These are phyloP conservation scores for Starmerella geochares DNA, from an alignment of 805 yeast species.

Conservation along the genomic window DNA sequence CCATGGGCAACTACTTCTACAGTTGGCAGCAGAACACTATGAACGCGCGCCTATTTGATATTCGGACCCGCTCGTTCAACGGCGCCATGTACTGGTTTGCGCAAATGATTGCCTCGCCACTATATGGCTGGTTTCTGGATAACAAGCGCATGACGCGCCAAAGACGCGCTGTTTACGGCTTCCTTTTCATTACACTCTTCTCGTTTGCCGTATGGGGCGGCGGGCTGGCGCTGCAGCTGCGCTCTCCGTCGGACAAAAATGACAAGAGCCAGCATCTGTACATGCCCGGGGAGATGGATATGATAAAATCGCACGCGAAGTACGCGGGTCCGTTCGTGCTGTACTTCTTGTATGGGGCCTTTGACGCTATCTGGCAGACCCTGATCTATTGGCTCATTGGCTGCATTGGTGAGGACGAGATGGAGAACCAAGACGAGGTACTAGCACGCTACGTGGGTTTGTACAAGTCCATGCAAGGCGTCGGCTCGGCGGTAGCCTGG, in stretches of 20 bases:
- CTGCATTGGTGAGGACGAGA: slow-evolving; percentile 31
- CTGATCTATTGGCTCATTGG: slow-evolving; percentile 52
- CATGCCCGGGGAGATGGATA: slow-evolving; percentile 23
- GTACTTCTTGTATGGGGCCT: slow-evolving; percentile 52
- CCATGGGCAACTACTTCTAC: slow-evolving; percentile 57
- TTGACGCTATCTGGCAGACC: slow-evolving; percentile 52
- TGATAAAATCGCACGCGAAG: slow-evolving; percentile 41
- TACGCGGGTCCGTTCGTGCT: slow-evolving; percentile 54
- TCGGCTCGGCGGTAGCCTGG: slow-evolving; percentile 56
- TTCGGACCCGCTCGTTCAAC: slow-evolving; percentile 53
- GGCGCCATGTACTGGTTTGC: slow-evolving; percentile 51
- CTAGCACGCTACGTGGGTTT: slow-evolving; percentile 46
- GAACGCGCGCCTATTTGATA: slow-evolving; percentile 46
- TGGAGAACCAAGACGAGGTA: slow-evolving; percentile 35
- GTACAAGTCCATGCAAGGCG: slow-evolving; percentile 55
- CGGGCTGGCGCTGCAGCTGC: slow-evolving; percentile 41
- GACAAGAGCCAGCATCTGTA: slow-evolving; percentile 30
- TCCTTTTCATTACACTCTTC: slow-evolving; percentile 32
- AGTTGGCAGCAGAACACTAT: slow-evolving; percentile 53
- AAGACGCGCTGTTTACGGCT: slow-evolving; percentile 40
- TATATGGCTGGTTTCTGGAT: slow-evolving; percentile 44
- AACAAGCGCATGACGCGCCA: slow-evolving; percentile 34
- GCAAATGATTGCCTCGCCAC: slow-evolving; percentile 43
- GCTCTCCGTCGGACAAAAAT: slow-evolving; percentile 8
- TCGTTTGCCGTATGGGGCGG: slow-evolving; percentile 51